A percentile compares a stretch with the other conserved stretches of the same genome.
Conservation (phyloP, 192 early-diverging fungal genomes). For the Coemansia sp. region DNA sequence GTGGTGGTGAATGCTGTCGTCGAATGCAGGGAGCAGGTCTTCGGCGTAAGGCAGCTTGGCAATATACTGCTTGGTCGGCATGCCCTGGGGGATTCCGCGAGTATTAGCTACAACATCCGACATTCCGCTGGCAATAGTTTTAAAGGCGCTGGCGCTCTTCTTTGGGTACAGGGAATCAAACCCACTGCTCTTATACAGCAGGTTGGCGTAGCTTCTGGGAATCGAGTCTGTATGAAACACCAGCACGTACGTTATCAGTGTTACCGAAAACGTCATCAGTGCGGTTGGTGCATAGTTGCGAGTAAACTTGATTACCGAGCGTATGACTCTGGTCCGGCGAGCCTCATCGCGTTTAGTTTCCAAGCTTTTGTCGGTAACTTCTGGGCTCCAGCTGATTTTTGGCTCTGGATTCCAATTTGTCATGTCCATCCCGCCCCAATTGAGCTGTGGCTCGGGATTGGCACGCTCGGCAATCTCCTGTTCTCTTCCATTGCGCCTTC, state of each 20-base stretch:
- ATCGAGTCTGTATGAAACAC: conserved; percentile 59
- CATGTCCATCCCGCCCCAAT: background rate
- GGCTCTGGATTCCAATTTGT: background rate
- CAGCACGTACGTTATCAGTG: conserved; percentile 50
- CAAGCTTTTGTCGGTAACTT: conserved; percentile 11
- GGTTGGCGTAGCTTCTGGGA: conserved; percentile 58
- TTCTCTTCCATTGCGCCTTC: background rate
- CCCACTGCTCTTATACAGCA: conserved; percentile 49
- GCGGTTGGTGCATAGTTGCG: conserved; percentile 33
- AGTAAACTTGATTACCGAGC: conserved; percentile 1
- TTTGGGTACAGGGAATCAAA: conserved; percentile 29
- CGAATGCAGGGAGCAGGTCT: conserved; percentile 52
- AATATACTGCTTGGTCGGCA: conserved; percentile 55
- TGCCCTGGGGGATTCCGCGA: conserved; percentile 43
- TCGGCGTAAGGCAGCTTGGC: conserved; percentile 55
- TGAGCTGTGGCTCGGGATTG: background rate
- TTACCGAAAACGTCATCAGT: conserved; percentile 28
- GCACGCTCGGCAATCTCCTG: background rate
- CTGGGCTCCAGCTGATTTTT: conserved; percentile 19
- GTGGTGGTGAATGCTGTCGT: conserved; percentile 51
- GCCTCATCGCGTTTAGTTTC: conserved; percentile 10
- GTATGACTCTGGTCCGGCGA: background rate
- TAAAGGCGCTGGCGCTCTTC: conserved; percentile 9
- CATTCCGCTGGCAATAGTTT: conserved; percentile 14
- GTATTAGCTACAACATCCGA: background rate